A percentile compares a stretch with the other conserved stretches of the same genome.
phyloP scores from a whole-genome alignment of 495 filamentous ascomycete species.

The Rusavskia elegans region DNA sequence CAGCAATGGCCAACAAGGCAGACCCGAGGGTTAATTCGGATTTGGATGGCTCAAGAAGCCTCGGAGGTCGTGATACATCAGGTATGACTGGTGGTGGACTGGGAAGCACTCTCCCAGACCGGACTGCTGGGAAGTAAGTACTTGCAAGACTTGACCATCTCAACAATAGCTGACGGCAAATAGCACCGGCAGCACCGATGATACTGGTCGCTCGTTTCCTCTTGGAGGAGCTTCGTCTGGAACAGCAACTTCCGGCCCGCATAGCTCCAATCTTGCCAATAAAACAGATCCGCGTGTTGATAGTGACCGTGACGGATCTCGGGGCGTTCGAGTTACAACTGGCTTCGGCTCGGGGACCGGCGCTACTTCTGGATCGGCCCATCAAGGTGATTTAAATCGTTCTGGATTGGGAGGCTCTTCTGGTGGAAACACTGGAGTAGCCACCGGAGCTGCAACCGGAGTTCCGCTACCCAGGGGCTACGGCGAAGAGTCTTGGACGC shows the following conservation, averaged over 20 bases:
- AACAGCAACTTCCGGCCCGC: slow-evolving; percentile 15
- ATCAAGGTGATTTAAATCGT: slow-evolving; percentile 21
- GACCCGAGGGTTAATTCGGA: slow-evolving; percentile 34
- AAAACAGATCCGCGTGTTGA: slow-evolving; percentile 33
- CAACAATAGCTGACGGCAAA: neutral
- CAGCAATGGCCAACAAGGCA: slow-evolving; percentile 25
- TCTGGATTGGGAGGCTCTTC: neutral
- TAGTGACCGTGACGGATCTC: slow-evolving; percentile 25
- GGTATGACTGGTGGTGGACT: neutral
- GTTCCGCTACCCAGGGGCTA: slow-evolving; percentile 1
- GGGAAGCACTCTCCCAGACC: slow-evolving; percentile 8
- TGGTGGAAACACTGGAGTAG: neutral
- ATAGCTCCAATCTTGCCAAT: slow-evolving; percentile 24
- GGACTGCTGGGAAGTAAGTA: slow-evolving; percentile 2
- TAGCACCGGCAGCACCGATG: slow-evolving; percentile 3
- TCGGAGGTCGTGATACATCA: neutral
- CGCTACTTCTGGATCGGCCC: slow-evolving; percentile 8
- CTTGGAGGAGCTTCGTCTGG: slow-evolving; percentile 6
- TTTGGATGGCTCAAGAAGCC: slow-evolving; percentile 11
- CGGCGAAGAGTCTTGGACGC: slow-evolving; percentile 24
- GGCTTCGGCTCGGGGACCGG: slow-evolving; percentile 23
- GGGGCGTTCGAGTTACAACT: slow-evolving; percentile 7
- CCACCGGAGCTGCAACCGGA: neutral
- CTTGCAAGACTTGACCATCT: neutral
- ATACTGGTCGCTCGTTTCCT: slow-evolving; percentile 15